Evolutionary conservation across 2,329 filamentous ascomycete species (phyloP).

Genomic region (Ascochyta pisi): DNA sequence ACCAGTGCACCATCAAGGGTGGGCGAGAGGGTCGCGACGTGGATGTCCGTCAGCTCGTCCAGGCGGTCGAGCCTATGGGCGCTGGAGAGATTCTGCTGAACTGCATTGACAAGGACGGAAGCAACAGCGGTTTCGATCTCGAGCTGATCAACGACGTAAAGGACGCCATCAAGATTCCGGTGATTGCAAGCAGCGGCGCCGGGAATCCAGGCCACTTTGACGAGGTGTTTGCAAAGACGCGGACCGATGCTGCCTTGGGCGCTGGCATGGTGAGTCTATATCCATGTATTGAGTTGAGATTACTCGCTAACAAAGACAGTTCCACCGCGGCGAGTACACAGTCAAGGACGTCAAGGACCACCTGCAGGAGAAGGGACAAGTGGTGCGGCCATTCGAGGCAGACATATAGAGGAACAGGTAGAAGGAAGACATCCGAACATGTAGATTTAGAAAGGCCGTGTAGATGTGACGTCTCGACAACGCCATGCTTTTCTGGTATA

Average conservation of each 20-base stretch:
- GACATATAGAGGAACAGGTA: slow-evolving; percentile 22
- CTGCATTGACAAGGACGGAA: slow-evolving; percentile 96
- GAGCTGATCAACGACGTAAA: slow-evolving; percentile 93
- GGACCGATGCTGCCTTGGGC: slow-evolving; percentile 89
- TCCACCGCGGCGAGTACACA: slow-evolving; percentile 93
- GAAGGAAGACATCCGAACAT: background rate
- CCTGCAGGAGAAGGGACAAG: slow-evolving; percentile 71
- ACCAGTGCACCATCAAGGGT: slow-evolving; percentile 95
- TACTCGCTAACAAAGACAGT: slow-evolving; percentile 56
- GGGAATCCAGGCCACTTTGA: slow-evolving; percentile 87
- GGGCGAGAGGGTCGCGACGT: slow-evolving; percentile 93
- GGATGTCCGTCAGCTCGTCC: slow-evolving; percentile 86
- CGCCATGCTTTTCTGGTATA: slow-evolving; percentile 34
- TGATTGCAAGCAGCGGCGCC: slow-evolving; percentile 93
- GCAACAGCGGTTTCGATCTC: slow-evolving; percentile 91
- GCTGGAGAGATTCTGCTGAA: slow-evolving; percentile 93
- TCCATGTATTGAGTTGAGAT: background rate
- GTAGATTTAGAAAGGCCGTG: background rate
- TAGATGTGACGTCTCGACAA: slow-evolving; percentile 1
- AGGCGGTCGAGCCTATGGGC: slow-evolving; percentile 94
- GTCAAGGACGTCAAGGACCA: slow-evolving; percentile 92
- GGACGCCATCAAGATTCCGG: slow-evolving; percentile 83
- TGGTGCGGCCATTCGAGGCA: slow-evolving; percentile 78
- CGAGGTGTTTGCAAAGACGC: slow-evolving; percentile 86
- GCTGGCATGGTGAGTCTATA: slow-evolving; percentile 77